Evolutionary conservation across 768 basidiomycete genomes (phyloP).

Genomic region (Dentipellis sp.): DNA sequence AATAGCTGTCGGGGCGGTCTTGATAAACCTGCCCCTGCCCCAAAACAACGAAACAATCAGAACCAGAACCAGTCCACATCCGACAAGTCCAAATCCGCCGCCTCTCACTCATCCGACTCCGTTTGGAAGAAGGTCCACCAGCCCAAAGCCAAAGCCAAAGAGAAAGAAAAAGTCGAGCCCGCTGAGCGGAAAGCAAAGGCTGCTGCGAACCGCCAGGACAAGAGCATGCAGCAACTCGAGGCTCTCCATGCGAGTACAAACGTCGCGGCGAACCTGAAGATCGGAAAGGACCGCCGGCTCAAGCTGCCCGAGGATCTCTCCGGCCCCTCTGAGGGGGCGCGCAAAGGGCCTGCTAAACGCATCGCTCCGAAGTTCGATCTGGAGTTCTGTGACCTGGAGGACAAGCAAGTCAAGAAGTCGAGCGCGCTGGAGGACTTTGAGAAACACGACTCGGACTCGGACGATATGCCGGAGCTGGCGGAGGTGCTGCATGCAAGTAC

Average conservation of each 20-base stretch:
- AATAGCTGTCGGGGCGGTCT: conserved; percentile 68
- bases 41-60: conserved; percentile 21
- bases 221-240: conserved; percentile 7
- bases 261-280: conserved; percentile 4
- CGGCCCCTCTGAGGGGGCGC: background rate
- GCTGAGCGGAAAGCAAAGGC: background rate
- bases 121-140: background rate
- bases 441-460: conserved; percentile 10
- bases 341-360: conserved; percentile 11
- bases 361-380: conserved; percentile 32
- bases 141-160: background rate
- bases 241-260: conserved; percentile 11
- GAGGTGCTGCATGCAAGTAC: conserved; percentile 23
- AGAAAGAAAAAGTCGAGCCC: background rate
- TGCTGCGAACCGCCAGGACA: background rate
- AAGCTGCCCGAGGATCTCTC: conserved; percentile 1
- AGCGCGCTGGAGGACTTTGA: conserved; percentile 10
- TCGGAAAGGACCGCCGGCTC: conserved; percentile 9
- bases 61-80: no score
- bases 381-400: conserved; percentile 33
- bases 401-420: conserved; percentile 15
- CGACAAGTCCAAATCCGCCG: background rate
- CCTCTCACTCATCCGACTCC: conserved; percentile 1
- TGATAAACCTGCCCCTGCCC: conserved; percentile 35
- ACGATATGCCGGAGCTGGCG: conserved; percentile 25